Base-by-base conservation (phyloP, 805 yeast species). In the Candida qinlingensis region DNA sequence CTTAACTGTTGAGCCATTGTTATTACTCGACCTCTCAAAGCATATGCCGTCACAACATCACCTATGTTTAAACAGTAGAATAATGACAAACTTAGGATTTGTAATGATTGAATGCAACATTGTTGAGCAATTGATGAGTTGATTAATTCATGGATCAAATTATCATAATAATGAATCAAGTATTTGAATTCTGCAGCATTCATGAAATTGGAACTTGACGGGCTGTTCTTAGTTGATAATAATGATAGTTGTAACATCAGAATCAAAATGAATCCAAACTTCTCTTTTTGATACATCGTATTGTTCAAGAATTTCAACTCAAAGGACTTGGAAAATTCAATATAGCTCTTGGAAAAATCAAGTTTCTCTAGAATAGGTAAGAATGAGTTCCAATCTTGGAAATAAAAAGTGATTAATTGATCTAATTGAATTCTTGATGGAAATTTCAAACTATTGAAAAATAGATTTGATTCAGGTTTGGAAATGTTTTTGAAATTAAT, bases 1-100 rank as follows among this genome's bases (percentile, higher is more conserved):
- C 97, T 77, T 46, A 90, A 69, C 57, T 89, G 94, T 58, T 87
- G 95, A 5, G 91, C 83, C 91, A 87, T 85, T 29, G 89, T 82
- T 10, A 85, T 79, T 7, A 85, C 82, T 55, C 81, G 73, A 39
- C 92, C 91, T 50, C 96, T 74, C 39, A 86, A 72, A 46, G 83
- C 85, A 68, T 88, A 89, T 51, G 89, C 75, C 1, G 88, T 81
- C 7, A 81, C 74, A 40, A 82, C 76, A 62, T 86, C 90, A 19
- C 96, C 95, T 6, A 78, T 77, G 37, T 83, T 81, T 36, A 86
- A 67, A 60, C 87, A 83, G 60, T 86, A 87, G 49, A 85, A 78
- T 28, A 86, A 68, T 3, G 91, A 81, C 51, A 90, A 69, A 0
- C 87, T 68, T 31, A 86, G 67, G 36, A 86, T 78, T 59, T 87